Evolutionary conservation across 2,329 filamentous ascomycete species (phyloP).

Genomic region (Neurospora sp.): DNA sequence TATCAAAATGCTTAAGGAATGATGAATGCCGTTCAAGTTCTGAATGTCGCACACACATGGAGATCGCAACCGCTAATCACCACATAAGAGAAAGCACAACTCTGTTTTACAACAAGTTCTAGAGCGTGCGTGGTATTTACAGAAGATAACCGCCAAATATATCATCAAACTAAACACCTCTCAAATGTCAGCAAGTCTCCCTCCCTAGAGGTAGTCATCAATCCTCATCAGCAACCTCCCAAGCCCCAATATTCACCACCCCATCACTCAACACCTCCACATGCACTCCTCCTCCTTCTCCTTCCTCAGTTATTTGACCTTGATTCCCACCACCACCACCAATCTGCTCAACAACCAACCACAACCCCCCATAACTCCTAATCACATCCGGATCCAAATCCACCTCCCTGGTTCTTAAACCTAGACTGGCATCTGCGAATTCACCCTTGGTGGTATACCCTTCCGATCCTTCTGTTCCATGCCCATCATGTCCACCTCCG

Average conservation of each 20-base stretch:
- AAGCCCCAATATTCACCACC: constrained; percentile 28
- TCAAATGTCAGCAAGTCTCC: not conserved
- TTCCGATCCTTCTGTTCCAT: constrained; percentile 25
- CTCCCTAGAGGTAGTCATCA: not conserved
- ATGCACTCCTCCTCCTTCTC: constrained; percentile 40
- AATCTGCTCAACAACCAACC: constrained; percentile 74
- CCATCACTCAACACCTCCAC: constrained; percentile 28
- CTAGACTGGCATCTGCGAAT: constrained; percentile 58
- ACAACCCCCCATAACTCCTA: constrained; percentile 46
- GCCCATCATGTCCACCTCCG: not conserved
- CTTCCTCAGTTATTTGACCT: constrained; percentile 39
- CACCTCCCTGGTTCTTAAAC: constrained; percentile 61
- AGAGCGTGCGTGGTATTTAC: not conserved
- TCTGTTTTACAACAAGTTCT: not conserved
- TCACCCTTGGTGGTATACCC: constrained; percentile 35
- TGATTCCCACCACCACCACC: constrained; percentile 31
- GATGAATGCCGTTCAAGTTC: not conserved
- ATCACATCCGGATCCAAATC: constrained; percentile 59
- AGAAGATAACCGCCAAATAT: not conserved
- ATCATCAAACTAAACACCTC: not conserved
- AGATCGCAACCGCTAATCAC: not conserved
- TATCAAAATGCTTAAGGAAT: not conserved
- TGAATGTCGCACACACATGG: not conserved
- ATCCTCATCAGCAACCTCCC: constrained; percentile 18
- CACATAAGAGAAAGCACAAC: not conserved